Evolutionary conservation across 129 eudicot species (phyloP).

Genomic region (Calendula officinalis): DNA sequence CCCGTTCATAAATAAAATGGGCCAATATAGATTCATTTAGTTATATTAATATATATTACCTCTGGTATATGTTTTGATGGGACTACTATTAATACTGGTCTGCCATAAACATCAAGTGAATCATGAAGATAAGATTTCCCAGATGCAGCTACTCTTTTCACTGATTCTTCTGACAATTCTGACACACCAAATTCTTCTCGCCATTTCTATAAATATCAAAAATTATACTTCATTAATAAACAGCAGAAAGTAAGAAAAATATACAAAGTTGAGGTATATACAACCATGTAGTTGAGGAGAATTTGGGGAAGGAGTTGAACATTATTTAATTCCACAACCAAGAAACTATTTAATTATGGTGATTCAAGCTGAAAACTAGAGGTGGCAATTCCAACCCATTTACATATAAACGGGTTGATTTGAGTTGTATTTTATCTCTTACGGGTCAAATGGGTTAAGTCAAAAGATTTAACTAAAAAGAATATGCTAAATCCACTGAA

Average conservation of each 20-base stretch:
- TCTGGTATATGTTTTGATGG: slow-evolving; percentile 82
- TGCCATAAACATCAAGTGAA: slow-evolving; percentile 60
- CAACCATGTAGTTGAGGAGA: background rate
- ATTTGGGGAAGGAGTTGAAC: background rate
- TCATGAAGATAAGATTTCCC: slow-evolving; percentile 87
- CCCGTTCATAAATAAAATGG: too few relatives aligned
- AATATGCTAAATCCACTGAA: background rate
- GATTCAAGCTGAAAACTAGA: background rate
- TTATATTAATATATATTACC: slow-evolving; percentile 30
- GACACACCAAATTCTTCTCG: slow-evolving; percentile 79
- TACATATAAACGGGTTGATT: too few relatives aligned
- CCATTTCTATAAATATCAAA: slow-evolving; percentile 62
- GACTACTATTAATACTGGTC: slow-evolving; percentile 77
- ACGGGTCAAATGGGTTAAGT: too few relatives aligned
- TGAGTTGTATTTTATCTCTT: too few relatives aligned
- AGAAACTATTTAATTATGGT: background rate
- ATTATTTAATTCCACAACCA: background rate
- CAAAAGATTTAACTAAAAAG: too few relatives aligned
- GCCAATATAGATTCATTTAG: too few relatives aligned
- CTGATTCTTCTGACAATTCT: slow-evolving; percentile 67
- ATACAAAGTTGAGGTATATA: background rate
- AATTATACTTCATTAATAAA: too few relatives aligned
- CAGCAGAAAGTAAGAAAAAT: background rate
- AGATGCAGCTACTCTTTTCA: slow-evolving; percentile 56
- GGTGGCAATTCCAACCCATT: too few relatives aligned